Conservation (phyloP, 805 yeast species). For the Lipomyces yamadae region DNA sequence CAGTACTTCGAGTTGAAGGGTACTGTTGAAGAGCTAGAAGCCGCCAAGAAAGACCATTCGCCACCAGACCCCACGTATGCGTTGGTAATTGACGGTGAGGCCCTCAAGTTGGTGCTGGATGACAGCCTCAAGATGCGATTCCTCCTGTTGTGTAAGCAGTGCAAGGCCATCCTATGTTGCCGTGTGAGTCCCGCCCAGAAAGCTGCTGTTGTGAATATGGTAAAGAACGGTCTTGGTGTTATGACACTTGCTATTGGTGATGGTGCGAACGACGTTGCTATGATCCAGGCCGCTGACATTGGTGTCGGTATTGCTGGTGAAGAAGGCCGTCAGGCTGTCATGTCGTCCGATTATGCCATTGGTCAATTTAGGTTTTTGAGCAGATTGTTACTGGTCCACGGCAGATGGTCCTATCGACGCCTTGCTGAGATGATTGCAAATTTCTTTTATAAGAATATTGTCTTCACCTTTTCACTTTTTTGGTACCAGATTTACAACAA, state of each 20-base stretch:
- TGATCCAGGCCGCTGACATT: conserved; percentile 84
- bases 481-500: conserved; percentile 74
- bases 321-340: conserved; percentile 85
- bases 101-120: conserved; percentile 54
- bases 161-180: conserved; percentile 79
- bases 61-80: conserved; percentile 66
- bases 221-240: conserved; percentile 65
- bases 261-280: conserved; percentile 86
- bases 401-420: conserved; percentile 81
- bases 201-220: conserved; percentile 72
- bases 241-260: conserved; percentile 85
- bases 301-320: conserved; percentile 89
- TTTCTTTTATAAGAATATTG: conserved; percentile 76
- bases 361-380: conserved; percentile 76
- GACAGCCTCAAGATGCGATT: conserved; percentile 57
- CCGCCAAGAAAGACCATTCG: conserved; percentile 64
- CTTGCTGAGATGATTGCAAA: conserved; percentile 79
- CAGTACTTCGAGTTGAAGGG: conserved; percentile 56
- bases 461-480: conserved; percentile 72
- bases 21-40: conserved; percentile 51
- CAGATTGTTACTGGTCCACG: conserved; percentile 72
- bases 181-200: conserved; percentile 85
- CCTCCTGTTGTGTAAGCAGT: conserved; percentile 71
- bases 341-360: conserved; percentile 82
- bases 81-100: conserved; percentile 72